These are phyloP conservation scores for Colletotrichum spaethianum DNA, from an alignment of 2,329 filamentous ascomycete genomes.

Conservation along the genomic window DNA sequence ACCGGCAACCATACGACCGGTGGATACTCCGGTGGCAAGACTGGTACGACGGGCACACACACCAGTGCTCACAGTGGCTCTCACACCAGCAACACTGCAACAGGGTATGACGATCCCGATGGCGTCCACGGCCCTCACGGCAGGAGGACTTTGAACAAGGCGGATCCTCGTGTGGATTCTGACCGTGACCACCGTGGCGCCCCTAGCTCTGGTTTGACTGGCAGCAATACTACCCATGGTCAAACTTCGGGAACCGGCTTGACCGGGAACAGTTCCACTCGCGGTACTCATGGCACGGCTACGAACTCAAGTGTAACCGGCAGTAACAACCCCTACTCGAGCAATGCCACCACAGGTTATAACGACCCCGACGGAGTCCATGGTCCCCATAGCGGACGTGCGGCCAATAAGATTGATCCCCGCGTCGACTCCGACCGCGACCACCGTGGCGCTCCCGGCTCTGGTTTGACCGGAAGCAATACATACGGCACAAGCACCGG, in stretches of 20 bases:
- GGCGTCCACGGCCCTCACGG: constrained; percentile 52
- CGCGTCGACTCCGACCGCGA: constrained; percentile 62
- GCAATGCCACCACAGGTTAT: constrained; percentile 20
- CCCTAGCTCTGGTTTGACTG: constrained; percentile 15
- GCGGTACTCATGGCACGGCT: constrained; percentile 56
- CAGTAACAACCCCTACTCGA: not conserved
- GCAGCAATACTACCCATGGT: constrained; percentile 7
- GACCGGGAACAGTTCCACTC: constrained; percentile 49
- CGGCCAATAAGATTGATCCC: constrained; percentile 63
- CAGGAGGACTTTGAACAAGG: constrained; percentile 58
- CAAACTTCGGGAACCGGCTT: constrained; percentile 11
- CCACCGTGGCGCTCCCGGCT: constrained; percentile 30
- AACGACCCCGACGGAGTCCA: constrained; percentile 43
- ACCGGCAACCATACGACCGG: constrained; percentile 12
- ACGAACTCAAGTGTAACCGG: constrained; percentile 52
- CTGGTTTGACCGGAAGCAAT: constrained; percentile 22
- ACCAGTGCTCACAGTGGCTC: constrained; percentile 9
- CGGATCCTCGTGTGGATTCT: constrained; percentile 64
- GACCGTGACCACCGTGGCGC: constrained; percentile 53
- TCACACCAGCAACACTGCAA: constrained; percentile 18
- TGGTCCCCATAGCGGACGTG: constrained; percentile 54
- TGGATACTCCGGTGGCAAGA: constrained; percentile 12
- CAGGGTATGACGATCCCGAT: constrained; percentile 34
- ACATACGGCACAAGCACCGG: constrained; percentile 14
- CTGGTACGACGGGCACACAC: constrained; percentile 8